phyloP scores from a whole-genome alignment of 352 stramenopile genomes.

The Pythium pyrilobum region DNA sequence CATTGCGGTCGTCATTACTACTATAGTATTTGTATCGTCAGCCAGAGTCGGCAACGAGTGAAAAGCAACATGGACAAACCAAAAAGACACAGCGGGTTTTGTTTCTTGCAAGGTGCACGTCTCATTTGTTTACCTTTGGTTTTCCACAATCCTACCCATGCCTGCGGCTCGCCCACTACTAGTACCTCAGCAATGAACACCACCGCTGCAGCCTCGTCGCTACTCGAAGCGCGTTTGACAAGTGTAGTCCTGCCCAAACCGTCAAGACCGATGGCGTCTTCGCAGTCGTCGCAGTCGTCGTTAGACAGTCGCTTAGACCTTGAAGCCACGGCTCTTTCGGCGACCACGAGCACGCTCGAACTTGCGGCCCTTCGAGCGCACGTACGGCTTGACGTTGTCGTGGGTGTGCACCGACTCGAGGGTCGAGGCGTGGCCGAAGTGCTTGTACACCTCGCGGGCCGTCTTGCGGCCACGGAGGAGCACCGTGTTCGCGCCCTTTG shows the following conservation, averaged over 20 bases:
- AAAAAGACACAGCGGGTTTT: background rate
- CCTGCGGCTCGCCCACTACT: background rate
- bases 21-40: too few species aligned
- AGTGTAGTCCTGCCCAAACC: conserved; percentile 10
- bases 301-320: conserved; percentile 90
- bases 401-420: conserved; percentile 98
- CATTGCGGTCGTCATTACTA: too few species aligned
- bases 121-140: conserved; percentile 48
- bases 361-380: conserved; percentile 98
- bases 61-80: background rate
- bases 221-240: conserved; percentile 15
- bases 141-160: conserved; percentile 14
- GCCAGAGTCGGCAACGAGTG: too few species aligned
- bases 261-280: conserved; percentile 18
- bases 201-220: conserved; percentile 15
- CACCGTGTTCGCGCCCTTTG: conserved; percentile 98
- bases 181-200: background rate
- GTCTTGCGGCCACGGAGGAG: conserved; percentile 97
- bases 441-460: conserved; percentile 95
- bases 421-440: conserved; percentile 98
- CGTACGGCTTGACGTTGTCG: conserved; percentile 98
- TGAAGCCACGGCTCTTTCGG: conserved; percentile 98
- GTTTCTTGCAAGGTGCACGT: conserved; percentile 57
- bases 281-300: conserved; percentile 8
- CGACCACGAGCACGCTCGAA: conserved; percentile 99